Evolutionary conservation across 345 rosid species (phyloP), one percentile per base, ranked within the genome.

Genomic region (Streptanthus diversifolius): DNA sequence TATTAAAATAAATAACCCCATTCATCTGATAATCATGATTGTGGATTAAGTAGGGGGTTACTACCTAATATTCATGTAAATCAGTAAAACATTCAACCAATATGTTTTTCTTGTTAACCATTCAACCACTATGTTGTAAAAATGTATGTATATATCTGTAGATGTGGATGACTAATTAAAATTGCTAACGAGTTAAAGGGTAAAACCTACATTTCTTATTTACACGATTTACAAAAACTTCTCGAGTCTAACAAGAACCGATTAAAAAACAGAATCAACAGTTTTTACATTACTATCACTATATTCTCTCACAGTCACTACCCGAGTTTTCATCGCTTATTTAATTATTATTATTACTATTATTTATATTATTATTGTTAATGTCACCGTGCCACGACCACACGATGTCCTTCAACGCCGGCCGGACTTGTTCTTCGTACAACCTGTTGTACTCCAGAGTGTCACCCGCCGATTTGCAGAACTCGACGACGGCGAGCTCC

Each of bases 371-470:
- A 48, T 69, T 54, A 54, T 63, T 76, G 36, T 21, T 40, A 54
- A 12, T 69, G 6, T 90, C 98, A 1, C 98, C 98, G 58, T 86
- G 96, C 98, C 98, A 92, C 21, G 86, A 82, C 96, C 98, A 92
- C 6, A 88, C 96, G 9, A 92, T 83, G 68, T 88, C 92, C 18
- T 73, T 80, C 73, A 92, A 80, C 8, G 91, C 93, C 8, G 87
- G 86, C 83, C 92, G 55, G 7, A 86, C 82, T 37, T 83, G 79
- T 49, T 90, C 95, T 44, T 85, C 90, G 5, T 80, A 87, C 35
- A 85, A 83, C 76, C 69, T 72, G 0, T 66, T 76, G 62, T 87
- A 81, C 79, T 87, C 84, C 71, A 86, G 52, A n/a, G 90, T 82
- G 58, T 86, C 92, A n/a, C 91, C 87, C 32, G 86, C 58, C 14